A percentile compares a stretch with the other conserved stretches of the same genome.
Conservation (phyloP, 192 early-diverging fungal genomes). For the Cetraspora pellucida region DNA sequence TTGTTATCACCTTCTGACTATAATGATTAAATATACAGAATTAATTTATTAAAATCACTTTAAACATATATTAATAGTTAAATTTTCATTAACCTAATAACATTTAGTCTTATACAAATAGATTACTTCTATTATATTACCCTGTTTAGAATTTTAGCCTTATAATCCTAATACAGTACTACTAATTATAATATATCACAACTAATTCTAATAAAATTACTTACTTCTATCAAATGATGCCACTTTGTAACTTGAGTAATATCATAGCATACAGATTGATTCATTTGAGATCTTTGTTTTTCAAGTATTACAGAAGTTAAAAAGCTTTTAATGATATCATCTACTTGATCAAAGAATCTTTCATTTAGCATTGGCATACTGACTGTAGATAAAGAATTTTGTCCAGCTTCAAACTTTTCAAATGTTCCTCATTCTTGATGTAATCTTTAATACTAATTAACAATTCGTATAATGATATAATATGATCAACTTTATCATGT, state of each 20-base stretch:
- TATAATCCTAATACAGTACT: no score
- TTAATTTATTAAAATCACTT: no score
- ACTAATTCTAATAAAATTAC: neutral
- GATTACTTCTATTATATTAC: no score
- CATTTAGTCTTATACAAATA: no score
- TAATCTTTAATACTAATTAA: neutral
- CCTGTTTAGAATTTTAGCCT: no score
- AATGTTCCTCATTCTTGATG: neutral
- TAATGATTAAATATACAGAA: no score
- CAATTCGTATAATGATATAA: neutral
- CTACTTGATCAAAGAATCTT: neutral
- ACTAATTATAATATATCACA: no score
- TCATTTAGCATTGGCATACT: neutral
- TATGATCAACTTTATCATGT: neutral
- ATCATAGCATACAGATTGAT: neutral
- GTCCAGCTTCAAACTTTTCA: neutral
- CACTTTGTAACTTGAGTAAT: neutral
- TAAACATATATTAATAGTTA: no score
- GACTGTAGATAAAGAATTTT: neutral
- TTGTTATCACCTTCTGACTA: neutral
- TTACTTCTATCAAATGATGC: slow-evolving; percentile 7
- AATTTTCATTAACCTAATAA: no score
- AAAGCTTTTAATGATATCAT: neutral
- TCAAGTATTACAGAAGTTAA: neutral
- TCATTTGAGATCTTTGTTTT: no score